Evolutionary conservation across 441 rosid genomes (phyloP).

Genomic region (Euphorbia neoarborescens): DNA sequence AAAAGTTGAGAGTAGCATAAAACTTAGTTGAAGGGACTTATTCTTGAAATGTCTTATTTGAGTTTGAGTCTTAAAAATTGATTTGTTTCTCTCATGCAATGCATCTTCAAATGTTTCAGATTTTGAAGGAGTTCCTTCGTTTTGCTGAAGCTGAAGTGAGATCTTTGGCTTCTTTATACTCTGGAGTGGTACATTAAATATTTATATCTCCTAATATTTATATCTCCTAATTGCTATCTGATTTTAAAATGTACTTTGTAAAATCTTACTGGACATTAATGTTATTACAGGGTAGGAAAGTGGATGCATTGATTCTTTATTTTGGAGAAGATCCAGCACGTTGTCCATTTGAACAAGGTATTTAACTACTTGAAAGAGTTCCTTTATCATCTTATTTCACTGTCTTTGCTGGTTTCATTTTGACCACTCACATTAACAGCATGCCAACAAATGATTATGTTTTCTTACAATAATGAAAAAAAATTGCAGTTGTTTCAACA

Average conservation of each 20-base stretch:
- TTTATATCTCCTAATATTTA: conserved; percentile 9
- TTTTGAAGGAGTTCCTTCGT: conserved; percentile 61
- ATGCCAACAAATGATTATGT: not conserved
- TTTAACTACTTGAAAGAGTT: not conserved
- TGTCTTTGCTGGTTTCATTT: not conserved
- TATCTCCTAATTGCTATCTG: conserved; percentile 7
- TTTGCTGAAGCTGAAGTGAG: conserved; percentile 85
- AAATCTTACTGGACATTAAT: conserved; percentile 7
- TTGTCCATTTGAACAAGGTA: conserved; percentile 94
- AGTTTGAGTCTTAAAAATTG: no score
- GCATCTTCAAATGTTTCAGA: conserved; percentile 32
- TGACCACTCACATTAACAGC: not conserved
- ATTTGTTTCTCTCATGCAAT: not conserved
- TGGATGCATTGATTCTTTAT: conserved; percentile 78
- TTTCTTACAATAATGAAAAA: not conserved
- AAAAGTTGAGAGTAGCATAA: not conserved
- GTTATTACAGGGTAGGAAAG: conserved; percentile 67
- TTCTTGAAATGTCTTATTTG: not conserved
- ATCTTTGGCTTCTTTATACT: conserved; percentile 70
- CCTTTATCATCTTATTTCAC: not conserved
- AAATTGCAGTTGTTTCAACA: conserved; percentile 59
- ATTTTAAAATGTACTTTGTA: not conserved
- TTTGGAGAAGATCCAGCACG: conserved; percentile 97
- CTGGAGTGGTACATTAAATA: conserved; percentile 63
- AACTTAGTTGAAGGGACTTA: not conserved